Conservation (phyloP, 2,329 filamentous ascomycete genomes). For the Phialophora verrucosa region DNA sequence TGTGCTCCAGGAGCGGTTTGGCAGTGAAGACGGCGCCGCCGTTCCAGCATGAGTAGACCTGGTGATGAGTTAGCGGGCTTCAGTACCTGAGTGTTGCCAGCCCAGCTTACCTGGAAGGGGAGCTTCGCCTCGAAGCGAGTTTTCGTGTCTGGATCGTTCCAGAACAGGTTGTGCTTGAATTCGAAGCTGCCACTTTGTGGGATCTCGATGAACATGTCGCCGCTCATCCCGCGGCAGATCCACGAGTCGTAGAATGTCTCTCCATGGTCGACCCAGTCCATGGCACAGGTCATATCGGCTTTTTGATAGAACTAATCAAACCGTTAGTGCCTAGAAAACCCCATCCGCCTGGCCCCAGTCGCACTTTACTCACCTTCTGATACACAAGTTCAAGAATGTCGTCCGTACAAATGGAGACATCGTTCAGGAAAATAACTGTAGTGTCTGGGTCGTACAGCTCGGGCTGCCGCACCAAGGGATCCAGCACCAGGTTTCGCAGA, state of each 20-base stretch:
- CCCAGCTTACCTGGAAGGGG: constrained; percentile 55
- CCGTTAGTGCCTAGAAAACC: background rate
- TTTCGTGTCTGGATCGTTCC: constrained; percentile 52
- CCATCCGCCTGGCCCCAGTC: background rate
- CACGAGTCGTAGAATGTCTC: constrained; percentile 65
- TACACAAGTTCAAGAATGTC: constrained; percentile 64
- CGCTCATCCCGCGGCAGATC: constrained; percentile 59
- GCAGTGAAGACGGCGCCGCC: constrained; percentile 59
- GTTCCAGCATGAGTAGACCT: constrained; percentile 66
- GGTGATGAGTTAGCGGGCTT: background rate
- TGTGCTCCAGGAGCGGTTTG: constrained; percentile 52
- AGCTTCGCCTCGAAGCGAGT: constrained; percentile 44
- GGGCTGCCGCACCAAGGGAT: constrained; percentile 49
- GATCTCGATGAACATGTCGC: constrained; percentile 63
- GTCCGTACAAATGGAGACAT: constrained; percentile 59
- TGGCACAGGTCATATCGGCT: constrained; percentile 63
- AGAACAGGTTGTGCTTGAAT: constrained; percentile 59
- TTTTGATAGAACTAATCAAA: constrained; percentile 42
- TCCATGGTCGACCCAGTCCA: constrained; percentile 61
- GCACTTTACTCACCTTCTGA: constrained; percentile 44
- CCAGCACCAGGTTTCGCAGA: constrained; percentile 60
- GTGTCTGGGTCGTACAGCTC: constrained; percentile 45
- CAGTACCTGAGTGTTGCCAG: background rate
- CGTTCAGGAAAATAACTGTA: constrained; percentile 61
- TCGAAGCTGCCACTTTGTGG: constrained; percentile 58